Evolutionary conservation across 2,329 filamentous ascomycete genomes (phyloP).

Genomic region (Aureobasidium leucospermi): DNA sequence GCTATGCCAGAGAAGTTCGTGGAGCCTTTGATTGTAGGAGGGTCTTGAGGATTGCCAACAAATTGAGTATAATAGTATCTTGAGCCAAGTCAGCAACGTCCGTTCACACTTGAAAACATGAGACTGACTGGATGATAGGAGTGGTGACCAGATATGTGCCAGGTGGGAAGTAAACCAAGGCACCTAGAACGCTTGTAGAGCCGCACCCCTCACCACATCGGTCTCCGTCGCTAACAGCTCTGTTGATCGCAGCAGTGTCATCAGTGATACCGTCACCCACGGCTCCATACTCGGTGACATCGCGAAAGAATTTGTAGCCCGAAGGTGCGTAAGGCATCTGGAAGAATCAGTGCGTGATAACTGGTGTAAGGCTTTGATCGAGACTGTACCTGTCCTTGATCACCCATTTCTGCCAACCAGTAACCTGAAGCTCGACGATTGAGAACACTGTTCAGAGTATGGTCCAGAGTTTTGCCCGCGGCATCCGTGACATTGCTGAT

Average conservation of each 20-base stretch:
- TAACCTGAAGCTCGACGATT: too few relatives aligned
- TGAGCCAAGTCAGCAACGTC: too few relatives aligned
- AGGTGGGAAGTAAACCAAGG: not conserved
- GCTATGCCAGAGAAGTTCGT: not conserved
- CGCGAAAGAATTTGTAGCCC: slow-evolving; percentile 16
- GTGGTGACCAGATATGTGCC: not conserved
- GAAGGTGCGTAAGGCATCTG: not conserved
- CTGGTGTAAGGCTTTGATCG: too few relatives aligned
- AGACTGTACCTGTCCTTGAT: too few relatives aligned
- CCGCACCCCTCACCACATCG: not conserved
- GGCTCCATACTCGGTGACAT: slow-evolving; percentile 37
- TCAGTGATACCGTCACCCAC: slow-evolving; percentile 62
- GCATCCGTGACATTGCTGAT: too few relatives aligned
- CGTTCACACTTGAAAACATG: too few relatives aligned
- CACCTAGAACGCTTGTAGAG: not conserved
- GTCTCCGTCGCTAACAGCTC: not conserved
- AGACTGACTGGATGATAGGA: not conserved
- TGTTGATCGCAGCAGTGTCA: slow-evolving; percentile 81
- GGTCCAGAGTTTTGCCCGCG: too few relatives aligned
- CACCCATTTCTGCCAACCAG: too few relatives aligned
- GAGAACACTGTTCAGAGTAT: too few relatives aligned
- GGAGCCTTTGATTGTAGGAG: not conserved
- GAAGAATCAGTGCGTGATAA: too few relatives aligned
- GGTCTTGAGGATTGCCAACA: not conserved
- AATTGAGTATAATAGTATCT: not conserved